Conservation (phyloP, 2,329 filamentous ascomycete species). For the Esteya vermicola region DNA sequence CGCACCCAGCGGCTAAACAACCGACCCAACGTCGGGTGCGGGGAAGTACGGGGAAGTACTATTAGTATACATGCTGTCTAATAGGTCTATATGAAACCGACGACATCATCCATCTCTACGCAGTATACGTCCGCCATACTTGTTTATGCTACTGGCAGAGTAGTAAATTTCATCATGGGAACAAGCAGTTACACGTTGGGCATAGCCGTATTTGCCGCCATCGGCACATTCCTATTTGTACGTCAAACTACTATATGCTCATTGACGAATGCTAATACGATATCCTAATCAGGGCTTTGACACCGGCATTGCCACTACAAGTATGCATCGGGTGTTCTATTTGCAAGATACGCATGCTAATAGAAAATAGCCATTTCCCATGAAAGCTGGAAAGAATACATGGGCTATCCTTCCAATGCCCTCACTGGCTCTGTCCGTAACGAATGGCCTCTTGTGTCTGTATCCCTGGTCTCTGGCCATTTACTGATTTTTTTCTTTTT, state of each 20-base stretch:
- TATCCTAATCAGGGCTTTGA: slow-evolving; percentile 33
- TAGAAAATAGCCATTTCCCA: slow-evolving; percentile 35
- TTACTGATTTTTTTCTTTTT: neutral
- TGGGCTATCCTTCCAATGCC: slow-evolving; percentile 37
- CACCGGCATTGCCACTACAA: slow-evolving; percentile 45
- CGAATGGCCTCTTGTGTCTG: neutral
- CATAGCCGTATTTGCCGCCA: slow-evolving; percentile 41
- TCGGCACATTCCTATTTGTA: slow-evolving; percentile 45
- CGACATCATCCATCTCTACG: too few relatives aligned
- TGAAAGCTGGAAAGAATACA: slow-evolving; percentile 44
- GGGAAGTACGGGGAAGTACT: too few relatives aligned
- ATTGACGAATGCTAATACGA: neutral
- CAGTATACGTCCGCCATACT: too few relatives aligned
- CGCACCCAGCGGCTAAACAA: too few relatives aligned
- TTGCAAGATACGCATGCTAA: neutral
- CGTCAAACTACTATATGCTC: slow-evolving; percentile 9
- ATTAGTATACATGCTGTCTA: too few relatives aligned
- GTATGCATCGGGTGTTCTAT: too few relatives aligned
- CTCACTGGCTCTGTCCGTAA: slow-evolving; percentile 33
- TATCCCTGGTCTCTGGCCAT: neutral
- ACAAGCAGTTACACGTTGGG: slow-evolving; percentile 2
- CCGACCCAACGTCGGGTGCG: too few relatives aligned
- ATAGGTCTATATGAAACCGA: too few relatives aligned
- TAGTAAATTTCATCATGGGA: too few relatives aligned
- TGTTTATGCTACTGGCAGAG: too few relatives aligned